A percentile compares a stretch with the other conserved stretches of the same genome.
Evolutionary conservation across 2,329 filamentous ascomycete species (phyloP).

Genomic region (Stenocarpella maydis): DNA sequence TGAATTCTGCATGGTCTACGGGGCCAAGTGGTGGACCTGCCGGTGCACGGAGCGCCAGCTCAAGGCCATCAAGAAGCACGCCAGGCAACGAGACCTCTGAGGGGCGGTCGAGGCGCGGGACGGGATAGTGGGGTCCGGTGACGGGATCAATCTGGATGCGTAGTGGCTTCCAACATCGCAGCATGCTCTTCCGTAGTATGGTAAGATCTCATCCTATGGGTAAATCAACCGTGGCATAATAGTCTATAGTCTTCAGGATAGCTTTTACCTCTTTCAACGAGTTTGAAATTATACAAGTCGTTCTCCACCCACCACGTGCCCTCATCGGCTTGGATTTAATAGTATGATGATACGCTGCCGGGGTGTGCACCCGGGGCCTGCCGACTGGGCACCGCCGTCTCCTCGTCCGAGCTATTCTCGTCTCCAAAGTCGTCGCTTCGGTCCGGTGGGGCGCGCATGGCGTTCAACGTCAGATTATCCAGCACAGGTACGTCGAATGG

Average conservation of each 20-base stretch:
- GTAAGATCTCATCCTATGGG: not conserved
- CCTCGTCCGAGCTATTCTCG: constrained; percentile 53
- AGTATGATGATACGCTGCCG: constrained; percentile 35
- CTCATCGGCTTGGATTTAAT: constrained; percentile 10
- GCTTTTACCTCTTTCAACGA: not conserved
- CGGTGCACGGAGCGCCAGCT: constrained; percentile 64
- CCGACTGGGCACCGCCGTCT: constrained; percentile 41
- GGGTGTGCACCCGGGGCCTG: constrained; percentile 29
- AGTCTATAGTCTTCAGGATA: not conserved
- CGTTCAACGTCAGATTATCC: constrained; percentile 69
- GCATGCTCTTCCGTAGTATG: not conserved
- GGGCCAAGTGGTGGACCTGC: constrained; percentile 76
- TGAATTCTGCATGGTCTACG: constrained; percentile 87
- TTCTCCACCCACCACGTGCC: not conserved
- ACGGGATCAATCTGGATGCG: not conserved
- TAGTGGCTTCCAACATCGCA: not conserved
- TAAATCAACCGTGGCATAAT: no score
- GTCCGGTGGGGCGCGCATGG: constrained; percentile 64
- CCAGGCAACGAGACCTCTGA: constrained; percentile 42
- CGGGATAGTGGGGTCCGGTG: not conserved
- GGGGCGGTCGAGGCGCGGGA: constrained; percentile 48
- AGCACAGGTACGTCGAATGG: constrained; percentile 72
- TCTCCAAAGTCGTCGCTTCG: constrained; percentile 51
- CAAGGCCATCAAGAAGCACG: constrained; percentile 48
- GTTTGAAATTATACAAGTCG: not conserved